Base-by-base conservation (phyloP, 495 filamentous ascomycete species). In the Cercophora scortea region DNA sequence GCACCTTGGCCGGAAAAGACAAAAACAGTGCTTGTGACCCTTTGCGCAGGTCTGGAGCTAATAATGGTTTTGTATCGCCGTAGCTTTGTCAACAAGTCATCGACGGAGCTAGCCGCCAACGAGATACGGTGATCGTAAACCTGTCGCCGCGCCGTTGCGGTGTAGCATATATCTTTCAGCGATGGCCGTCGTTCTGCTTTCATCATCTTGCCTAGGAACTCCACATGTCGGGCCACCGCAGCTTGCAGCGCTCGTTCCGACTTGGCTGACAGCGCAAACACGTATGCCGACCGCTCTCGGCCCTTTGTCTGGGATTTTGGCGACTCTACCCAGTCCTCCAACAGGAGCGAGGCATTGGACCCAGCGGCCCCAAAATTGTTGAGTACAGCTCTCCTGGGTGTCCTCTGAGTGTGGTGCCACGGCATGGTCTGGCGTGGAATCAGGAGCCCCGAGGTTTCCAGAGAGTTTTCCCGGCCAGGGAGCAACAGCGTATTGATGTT, bases 81-180 rank as follows among this genome's bases (percentile, higher is more conserved):
- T 12, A 50, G 16, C 38, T 42, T 17, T 13, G 39, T 17, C 15
- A 25, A 25, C 33, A 49, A 17, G 4, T 49, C 33, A 8, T 40
- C 8, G 4, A 33, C 18, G 7, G 13, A 25, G 2, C 59, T 56
- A 0, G 42, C 64, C 12, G 52, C 43, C 15, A 66, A 44, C 7
- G 65, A 58, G 12, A 69, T 47, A 19, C 86, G 77, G 59, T 78
- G 79, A 8, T 74, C 71, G 57, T 88, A 80, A 50, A 88, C 86
- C 13, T 81, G 73, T 1, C 86, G 79, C 41, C 86, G 76, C 35
- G 85, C 86, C 7, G 83, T 88, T 0, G 85, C 84, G 1, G 86
- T 88, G 61, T 89, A 90, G 11, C 84, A 78, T 15, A 88, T 70
- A 61, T 0, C 63, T 45, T 8, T 84, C 54, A n/a, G 61, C 41